Evolutionary conservation across 2,329 filamentous ascomycete genomes (phyloP).

Genomic region (Colletotrichum australisinense): DNA sequence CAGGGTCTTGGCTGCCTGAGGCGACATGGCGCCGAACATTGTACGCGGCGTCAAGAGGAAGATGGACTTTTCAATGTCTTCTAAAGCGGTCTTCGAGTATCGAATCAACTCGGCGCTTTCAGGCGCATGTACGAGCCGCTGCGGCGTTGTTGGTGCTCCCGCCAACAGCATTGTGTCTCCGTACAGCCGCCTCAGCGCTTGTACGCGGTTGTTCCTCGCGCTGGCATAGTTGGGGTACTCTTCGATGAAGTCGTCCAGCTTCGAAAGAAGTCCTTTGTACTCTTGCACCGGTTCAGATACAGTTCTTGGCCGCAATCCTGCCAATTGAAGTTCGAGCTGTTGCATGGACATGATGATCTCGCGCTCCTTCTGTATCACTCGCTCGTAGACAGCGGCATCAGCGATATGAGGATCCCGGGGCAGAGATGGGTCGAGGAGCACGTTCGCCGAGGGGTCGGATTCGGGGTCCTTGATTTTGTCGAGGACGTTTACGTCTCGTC

Average conservation of each 20-base stretch:
- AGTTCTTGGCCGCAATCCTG: conserved; percentile 51
- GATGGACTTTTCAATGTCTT: conserved; percentile 70
- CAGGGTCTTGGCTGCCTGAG: conserved; percentile 73
- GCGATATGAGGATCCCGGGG: conserved; percentile 69
- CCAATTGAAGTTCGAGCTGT: conserved; percentile 64
- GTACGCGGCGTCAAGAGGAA: conserved; percentile 65
- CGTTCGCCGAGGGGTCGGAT: conserved; percentile 64
- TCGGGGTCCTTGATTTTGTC: conserved; percentile 77
- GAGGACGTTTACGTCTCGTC: conserved; percentile 70
- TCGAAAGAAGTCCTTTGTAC: conserved; percentile 59
- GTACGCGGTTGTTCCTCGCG: conserved; percentile 80
- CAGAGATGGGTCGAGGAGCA: conserved; percentile 65
- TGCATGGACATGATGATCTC: conserved; percentile 66
- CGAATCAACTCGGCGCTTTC: conserved; percentile 50
- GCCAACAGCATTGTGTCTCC: conserved; percentile 68
- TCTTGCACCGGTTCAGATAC: conserved; percentile 52
- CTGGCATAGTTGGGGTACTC: conserved; percentile 75
- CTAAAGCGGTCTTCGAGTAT: conserved; percentile 55
- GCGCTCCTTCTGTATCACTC: conserved; percentile 62
- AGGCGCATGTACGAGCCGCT: conserved; percentile 54
- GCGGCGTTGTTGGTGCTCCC: conserved; percentile 48
- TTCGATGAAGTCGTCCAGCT: conserved; percentile 67
- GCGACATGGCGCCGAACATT: conserved; percentile 66
- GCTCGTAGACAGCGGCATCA: conserved; percentile 62
- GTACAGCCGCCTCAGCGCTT: conserved; percentile 71